These are phyloP conservation scores for Arachis monticola DNA, from an alignment of 331 rosid genomes.

Conservation along the genomic window DNA sequence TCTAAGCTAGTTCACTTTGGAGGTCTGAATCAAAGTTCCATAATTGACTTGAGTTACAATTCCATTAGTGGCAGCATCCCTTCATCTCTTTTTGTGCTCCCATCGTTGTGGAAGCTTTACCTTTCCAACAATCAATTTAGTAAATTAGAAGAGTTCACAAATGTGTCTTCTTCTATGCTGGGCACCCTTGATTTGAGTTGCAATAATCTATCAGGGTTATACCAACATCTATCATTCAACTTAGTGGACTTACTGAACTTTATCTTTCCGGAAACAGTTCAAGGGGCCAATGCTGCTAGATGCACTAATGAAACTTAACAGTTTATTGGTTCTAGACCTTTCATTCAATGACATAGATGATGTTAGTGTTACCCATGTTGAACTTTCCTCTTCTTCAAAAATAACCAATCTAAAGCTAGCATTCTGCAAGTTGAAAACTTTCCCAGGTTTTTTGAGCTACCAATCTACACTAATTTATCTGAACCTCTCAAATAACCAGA, in stretches of 20 bases:
- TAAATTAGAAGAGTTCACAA: background rate
- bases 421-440: background rate
- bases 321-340: too few relatives aligned
- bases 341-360: too few relatives aligned
- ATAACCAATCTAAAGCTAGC: background rate
- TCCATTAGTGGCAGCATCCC: background rate
- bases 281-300: background rate
- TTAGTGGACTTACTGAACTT: background rate
- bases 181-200: background rate
- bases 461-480: background rate
- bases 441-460: constrained; percentile 5
- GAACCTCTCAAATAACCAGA: constrained; percentile 18
- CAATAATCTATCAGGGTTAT: constrained; percentile 13
- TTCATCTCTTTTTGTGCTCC: background rate
- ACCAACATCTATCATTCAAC: background rate
- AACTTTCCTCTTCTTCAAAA: too few relatives aligned
- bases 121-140: constrained; percentile 19
- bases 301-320: too few relatives aligned
- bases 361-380: too few relatives aligned
- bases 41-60: background rate
- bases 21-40: background rate
- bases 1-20: background rate
- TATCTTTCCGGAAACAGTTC: background rate
- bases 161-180: background rate
- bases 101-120: background rate